Evolutionary conservation across 495 filamentous ascomycete genomes (phyloP).

Genomic region (Rostrohypoxylon terebratum): DNA sequence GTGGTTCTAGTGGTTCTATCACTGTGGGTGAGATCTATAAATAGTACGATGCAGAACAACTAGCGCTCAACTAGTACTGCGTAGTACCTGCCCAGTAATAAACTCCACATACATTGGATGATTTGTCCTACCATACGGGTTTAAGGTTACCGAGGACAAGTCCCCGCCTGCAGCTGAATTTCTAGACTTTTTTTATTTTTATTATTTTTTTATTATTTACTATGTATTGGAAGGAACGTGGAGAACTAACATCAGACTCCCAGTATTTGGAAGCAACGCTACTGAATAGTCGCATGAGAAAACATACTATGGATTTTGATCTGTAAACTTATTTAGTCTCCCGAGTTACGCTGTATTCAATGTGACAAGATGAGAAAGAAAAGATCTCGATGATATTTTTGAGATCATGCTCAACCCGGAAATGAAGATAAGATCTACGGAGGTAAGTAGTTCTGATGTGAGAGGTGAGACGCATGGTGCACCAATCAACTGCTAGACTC

Average conservation of each 20-base stretch:
- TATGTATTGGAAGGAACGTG: neutral
- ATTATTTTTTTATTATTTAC: too few relatives aligned
- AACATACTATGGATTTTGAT: constrained; percentile 16
- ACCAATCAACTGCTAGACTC: constrained; percentile 20
- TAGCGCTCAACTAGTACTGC: constrained; percentile 15
- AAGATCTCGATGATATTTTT: constrained; percentile 1
- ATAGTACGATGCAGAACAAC: constrained; percentile 30
- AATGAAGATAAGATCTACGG: constrained; percentile 24
- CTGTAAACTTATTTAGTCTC: neutral
- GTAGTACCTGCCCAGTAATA: neutral
- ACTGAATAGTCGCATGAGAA: constrained; percentile 26
- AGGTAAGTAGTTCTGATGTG: constrained; percentile 36
- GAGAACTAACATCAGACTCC: neutral
- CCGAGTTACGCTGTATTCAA: constrained; percentile 3
- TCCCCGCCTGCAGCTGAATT: constrained; percentile 24
- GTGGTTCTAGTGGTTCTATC: neutral
- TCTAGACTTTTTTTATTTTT: neutral
- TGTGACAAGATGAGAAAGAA: neutral
- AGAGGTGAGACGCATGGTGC: constrained; percentile 7
- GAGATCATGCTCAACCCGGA: constrained; percentile 13
- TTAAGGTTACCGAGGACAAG: constrained; percentile 16
- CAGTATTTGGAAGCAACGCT: neutral
- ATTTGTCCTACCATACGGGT: constrained; percentile 16
- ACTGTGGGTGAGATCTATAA: constrained; percentile 34
- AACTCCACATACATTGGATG: constrained; percentile 28